phyloP scores from a whole-genome alignment of 257 asterid species.

The Dorcoceras hygrometricum region DNA sequence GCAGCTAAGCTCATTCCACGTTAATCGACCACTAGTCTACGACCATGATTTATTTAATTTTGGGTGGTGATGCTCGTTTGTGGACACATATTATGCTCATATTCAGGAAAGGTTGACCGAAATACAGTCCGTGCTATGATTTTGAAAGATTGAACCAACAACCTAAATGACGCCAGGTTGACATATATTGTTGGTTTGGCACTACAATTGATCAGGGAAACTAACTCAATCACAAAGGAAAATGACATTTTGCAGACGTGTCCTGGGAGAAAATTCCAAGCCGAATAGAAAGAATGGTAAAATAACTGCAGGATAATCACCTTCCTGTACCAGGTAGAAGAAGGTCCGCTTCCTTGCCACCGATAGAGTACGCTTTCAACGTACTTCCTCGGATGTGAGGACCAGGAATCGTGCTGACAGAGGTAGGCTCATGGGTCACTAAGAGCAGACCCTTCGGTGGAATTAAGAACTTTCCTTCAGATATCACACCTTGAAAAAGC shows the following conservation, averaged over 20 bases:
- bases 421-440: conserved; percentile 44
- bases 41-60: background rate
- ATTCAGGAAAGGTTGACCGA: background rate
- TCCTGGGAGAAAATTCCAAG: background rate
- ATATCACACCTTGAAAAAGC: conserved; percentile 29
- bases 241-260: background rate
- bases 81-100: background rate
- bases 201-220: background rate
- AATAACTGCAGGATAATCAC: conserved; percentile 18
- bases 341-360: conserved; percentile 41
- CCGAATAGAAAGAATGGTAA: background rate
- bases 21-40: background rate
- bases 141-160: background rate
- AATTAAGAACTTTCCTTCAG: conserved; percentile 37
- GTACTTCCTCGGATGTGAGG: conserved; percentile 43
- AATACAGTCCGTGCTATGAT: background rate
- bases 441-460: conserved; percentile 45
- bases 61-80: background rate
- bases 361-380: conserved; percentile 44
- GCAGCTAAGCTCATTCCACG: conserved; percentile 1
- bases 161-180: background rate
- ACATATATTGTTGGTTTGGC: background rate
- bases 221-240: background rate
- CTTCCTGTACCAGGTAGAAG: conserved; percentile 52
- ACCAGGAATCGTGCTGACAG: conserved; percentile 39